Percentiles rank a stretch among this genome's conserved stretches.
These are phyloP conservation scores for Microbotryum violaceum DNA, from an alignment of 1,284 basidiomycete species.

Conservation along the genomic window DNA sequence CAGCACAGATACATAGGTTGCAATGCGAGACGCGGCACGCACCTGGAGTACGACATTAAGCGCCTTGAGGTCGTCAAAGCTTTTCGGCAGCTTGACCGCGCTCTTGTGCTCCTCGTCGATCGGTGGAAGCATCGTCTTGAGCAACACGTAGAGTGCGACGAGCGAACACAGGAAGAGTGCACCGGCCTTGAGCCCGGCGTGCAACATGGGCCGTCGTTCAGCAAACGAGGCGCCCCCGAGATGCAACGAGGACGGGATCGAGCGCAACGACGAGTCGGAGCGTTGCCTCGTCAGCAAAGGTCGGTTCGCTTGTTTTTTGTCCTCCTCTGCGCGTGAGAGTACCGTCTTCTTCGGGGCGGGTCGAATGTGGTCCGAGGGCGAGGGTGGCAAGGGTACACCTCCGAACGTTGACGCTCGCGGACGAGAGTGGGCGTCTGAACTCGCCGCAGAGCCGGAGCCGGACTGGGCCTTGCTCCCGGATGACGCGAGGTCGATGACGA, in stretches of 20 bases:
- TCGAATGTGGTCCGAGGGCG: neutral
- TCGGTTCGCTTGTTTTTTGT: neutral
- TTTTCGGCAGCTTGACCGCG: constrained; percentile 40
- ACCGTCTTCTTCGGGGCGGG: neutral
- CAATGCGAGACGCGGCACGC: neutral
- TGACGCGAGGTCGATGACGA: constrained; percentile 18
- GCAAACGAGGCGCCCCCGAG: constrained; percentile 16
- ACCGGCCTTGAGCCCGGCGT: constrained; percentile 73
- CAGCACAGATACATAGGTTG: neutral
- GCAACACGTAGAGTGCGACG: constrained; percentile 29
- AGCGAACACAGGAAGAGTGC: constrained; percentile 53
- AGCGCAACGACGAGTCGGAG: constrained; percentile 8
- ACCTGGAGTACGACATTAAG: constrained; percentile 39
- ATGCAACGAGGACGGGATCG: constrained; percentile 17
- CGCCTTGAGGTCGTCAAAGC: constrained; percentile 41
- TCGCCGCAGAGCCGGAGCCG: neutral
- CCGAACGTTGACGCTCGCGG: constrained; percentile 20
- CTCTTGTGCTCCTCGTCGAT: constrained; percentile 32
- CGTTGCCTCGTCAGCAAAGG: neutral
- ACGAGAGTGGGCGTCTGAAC: neutral
- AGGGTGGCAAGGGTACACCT: constrained; percentile 17
- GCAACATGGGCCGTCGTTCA: constrained; percentile 52
- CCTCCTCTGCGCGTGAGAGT: neutral
- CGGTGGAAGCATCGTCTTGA: constrained; percentile 32
- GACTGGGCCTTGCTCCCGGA: neutral